Percentiles rank a stretch among this genome's conserved stretches.
Evolutionary conservation across 257 asterid genomes (phyloP).

Genomic region (Solanum sitiens): DNA sequence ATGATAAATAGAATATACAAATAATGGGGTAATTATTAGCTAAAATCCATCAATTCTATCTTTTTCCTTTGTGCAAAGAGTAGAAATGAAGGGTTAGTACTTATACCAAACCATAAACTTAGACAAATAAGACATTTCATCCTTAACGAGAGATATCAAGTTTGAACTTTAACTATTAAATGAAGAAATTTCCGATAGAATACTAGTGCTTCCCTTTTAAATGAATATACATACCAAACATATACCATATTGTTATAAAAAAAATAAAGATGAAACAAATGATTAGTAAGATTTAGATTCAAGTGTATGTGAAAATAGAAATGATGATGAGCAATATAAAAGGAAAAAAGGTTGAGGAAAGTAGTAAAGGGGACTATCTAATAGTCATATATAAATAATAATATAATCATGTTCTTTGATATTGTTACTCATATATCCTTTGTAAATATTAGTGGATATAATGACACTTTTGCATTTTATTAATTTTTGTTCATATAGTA

Average conservation of each 20-base stretch:
- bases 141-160: fast-evolving
- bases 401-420: not conserved
- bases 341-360: not conserved
- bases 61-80: not conserved
- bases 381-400: not conserved
- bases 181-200: not conserved
- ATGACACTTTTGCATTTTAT: not conserved
- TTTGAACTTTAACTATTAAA: not conserved
- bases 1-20: not conserved
- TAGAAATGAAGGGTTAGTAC: not conserved
- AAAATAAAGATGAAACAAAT: not conserved
- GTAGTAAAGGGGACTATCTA: not conserved
- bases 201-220: not conserved
- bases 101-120: not conserved
- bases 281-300: not conserved
- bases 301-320: not conserved
- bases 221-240: not conserved
- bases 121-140: fast-evolving
- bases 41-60: not conserved
- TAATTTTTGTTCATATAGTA: not conserved
- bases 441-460: not conserved
- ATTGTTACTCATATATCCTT: not conserved
- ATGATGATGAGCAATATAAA: not conserved
- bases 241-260: not conserved
- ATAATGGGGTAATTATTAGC: not conserved